A percentile compares a stretch with the other conserved stretches of the same genome.
Conservation (phyloP, 257 asterid species). For the Scutellaria baicalensis region DNA sequence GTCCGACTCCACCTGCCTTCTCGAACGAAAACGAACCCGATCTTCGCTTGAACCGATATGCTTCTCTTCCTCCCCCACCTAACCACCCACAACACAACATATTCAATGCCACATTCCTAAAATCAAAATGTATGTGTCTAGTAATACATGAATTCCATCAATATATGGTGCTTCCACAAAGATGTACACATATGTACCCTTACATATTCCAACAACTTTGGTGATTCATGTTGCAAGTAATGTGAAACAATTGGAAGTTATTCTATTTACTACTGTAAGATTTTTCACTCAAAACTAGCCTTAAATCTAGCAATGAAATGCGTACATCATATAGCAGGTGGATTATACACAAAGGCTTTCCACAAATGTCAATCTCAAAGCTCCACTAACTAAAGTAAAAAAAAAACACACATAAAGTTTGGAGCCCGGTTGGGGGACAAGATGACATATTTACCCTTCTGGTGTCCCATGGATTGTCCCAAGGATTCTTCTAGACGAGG, state of each 20-base stretch:
- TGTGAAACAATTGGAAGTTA: no score
- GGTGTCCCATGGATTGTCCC: neutral
- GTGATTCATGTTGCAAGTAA: no score
- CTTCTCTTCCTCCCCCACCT: slow-evolving; percentile 77
- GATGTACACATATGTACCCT: no score
- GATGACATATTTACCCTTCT: slow-evolving; percentile 1
- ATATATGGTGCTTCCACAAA: no score
- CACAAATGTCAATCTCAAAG: slow-evolving; percentile 25
- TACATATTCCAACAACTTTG: no score
- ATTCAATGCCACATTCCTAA: no score
- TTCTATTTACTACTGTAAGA: no score
- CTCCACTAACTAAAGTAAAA: slow-evolving; percentile 8
- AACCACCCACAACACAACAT: neutral
- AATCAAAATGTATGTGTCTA: no score
- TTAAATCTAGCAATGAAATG: no score
- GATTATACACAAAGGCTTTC: neutral
- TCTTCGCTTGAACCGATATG: slow-evolving; percentile 65
- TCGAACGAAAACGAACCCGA: slow-evolving; percentile 78
- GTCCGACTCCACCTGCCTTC: slow-evolving; percentile 73
- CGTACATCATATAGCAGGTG: no score
- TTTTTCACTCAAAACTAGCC: no score
- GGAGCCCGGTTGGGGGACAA: neutral
- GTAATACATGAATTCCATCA: no score
- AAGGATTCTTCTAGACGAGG: slow-evolving; percentile 12
- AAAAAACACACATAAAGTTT: neutral